These are phyloP conservation scores for Ogataea parapolymorpha DNA, from an alignment of 805 yeast genomes.

Conservation along the genomic window DNA sequence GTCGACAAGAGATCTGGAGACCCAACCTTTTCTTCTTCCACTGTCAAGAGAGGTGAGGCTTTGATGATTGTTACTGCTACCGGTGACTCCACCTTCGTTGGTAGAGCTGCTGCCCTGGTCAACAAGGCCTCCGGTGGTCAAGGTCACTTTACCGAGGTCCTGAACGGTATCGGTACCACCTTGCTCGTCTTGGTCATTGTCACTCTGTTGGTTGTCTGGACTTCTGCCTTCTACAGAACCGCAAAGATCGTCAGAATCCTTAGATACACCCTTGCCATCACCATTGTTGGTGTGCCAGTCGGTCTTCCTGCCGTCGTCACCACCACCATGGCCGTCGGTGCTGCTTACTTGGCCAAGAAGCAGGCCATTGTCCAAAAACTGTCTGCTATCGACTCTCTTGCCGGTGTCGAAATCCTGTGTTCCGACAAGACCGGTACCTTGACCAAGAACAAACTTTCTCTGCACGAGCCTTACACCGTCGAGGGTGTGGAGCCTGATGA, in stretches of 20 bases:
- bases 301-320: conserved; percentile 98
- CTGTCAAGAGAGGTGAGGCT: conserved; percentile 94
- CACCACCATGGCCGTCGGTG: conserved; percentile 99
- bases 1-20: conserved; percentile 91
- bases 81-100: conserved; percentile 93
- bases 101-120: conserved; percentile 96
- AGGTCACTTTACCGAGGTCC: conserved; percentile 96
- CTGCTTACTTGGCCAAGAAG: conserved; percentile 96
- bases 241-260: conserved; percentile 80
- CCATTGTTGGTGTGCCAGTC: conserved; percentile 97
- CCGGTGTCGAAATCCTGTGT: conserved; percentile 97
- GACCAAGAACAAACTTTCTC: conserved; percentile 93
- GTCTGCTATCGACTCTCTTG: conserved; percentile 94
- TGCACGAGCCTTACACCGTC: conserved; percentile 97
- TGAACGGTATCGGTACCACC: conserved; percentile 95
- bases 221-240: conserved; percentile 91
- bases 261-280: conserved; percentile 90
- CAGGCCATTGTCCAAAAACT: conserved; percentile 96
- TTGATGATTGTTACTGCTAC: conserved; percentile 92
- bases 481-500: conserved; percentile 96
- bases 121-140: conserved; percentile 89
- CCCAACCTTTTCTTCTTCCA: conserved; percentile 84
- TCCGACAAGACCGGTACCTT: conserved; percentile 98
- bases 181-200: conserved; percentile 83
- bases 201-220: conserved; percentile 88